Conservation (phyloP, 306 rosid species). For the Fragaria nilgerrensis region DNA sequence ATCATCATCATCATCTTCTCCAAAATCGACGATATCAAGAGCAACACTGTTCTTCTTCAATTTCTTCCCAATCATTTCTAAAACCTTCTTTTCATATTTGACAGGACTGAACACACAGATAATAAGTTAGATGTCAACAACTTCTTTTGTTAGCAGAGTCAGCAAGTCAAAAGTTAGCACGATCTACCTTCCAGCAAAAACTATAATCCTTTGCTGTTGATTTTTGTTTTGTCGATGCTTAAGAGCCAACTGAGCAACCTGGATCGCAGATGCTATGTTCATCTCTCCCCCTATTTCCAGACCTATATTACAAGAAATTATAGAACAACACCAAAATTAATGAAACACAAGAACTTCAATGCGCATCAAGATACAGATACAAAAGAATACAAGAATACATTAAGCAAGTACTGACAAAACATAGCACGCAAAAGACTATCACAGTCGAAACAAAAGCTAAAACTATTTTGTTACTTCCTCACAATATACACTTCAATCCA, state of each 20-base stretch:
- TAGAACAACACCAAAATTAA: neutral
- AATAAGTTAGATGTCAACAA: neutral
- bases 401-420: neutral
- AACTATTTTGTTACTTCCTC: neutral
- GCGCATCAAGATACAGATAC: neutral
- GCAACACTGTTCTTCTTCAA: conserved; percentile 46
- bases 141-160: neutral
- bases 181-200: conserved; percentile 43
- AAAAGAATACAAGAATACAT: neutral
- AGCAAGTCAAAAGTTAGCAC: neutral
- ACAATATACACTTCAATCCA: neutral
- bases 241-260: conserved; percentile 45
- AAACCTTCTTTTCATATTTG: conserved; percentile 35
- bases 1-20: conserved; percentile 45
- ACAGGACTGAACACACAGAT: conserved; percentile 24
- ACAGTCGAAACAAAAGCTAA: neutral
- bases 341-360: neutral
- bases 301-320: conserved; percentile 20
- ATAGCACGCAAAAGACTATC: neutral
- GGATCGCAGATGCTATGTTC: conserved; percentile 41
- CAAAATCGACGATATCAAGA: conserved; percentile 41
- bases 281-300: conserved; percentile 42
- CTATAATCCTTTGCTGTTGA: conserved; percentile 43
- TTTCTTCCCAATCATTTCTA: conserved; percentile 41
- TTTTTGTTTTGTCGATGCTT: conserved; percentile 45